Percentiles rank a stretch among this genome's conserved stretches.
Evolutionary conservation across 192 early-diverging fungal genomes (phyloP).

Genomic region (Oehlia diaphana): DNA sequence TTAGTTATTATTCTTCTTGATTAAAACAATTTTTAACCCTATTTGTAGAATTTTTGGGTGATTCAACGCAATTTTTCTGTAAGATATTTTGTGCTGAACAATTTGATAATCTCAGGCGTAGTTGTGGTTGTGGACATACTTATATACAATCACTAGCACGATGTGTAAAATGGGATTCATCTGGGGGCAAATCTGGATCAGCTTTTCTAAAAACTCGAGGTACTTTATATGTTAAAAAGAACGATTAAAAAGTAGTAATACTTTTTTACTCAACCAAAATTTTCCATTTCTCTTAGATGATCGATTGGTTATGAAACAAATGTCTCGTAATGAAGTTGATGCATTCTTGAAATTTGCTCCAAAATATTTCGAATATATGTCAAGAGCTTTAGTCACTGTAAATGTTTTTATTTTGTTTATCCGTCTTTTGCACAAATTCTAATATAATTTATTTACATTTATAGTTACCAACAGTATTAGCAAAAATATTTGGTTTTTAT

Average conservation of each 20-base stretch:
- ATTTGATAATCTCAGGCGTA: conserved; percentile 85
- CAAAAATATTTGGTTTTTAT: conserved; percentile 93
- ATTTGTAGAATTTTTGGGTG: conserved; percentile 65
- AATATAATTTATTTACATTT: neutral
- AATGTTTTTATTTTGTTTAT: conserved; percentile 44
- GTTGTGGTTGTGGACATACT: conserved; percentile 79
- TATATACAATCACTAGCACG: conserved; percentile 85
- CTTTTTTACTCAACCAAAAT: neutral
- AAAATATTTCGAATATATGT: conserved; percentile 85
- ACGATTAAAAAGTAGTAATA: conserved; percentile 14
- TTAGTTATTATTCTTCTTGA: neutral
- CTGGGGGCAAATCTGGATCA: conserved; percentile 91
- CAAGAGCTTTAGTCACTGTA: conserved; percentile 72
- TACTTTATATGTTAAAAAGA: conserved; percentile 26
- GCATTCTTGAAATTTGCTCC: conserved; percentile 90
- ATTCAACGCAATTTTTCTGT: conserved; percentile 79
- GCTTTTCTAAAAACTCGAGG: conserved; percentile 85
- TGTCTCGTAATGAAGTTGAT: conserved; percentile 80
- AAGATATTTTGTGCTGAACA: conserved; percentile 91
- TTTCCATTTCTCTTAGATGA: conserved; percentile 57
- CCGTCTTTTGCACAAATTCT: neutral
- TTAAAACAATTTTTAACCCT: neutral
- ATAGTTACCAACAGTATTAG: conserved; percentile 80
- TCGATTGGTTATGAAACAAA: conserved; percentile 89
- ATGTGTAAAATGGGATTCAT: conserved; percentile 83